These are phyloP conservation scores for Suillus subaureus DNA, from an alignment of 768 basidiomycete species.

Conservation along the genomic window DNA sequence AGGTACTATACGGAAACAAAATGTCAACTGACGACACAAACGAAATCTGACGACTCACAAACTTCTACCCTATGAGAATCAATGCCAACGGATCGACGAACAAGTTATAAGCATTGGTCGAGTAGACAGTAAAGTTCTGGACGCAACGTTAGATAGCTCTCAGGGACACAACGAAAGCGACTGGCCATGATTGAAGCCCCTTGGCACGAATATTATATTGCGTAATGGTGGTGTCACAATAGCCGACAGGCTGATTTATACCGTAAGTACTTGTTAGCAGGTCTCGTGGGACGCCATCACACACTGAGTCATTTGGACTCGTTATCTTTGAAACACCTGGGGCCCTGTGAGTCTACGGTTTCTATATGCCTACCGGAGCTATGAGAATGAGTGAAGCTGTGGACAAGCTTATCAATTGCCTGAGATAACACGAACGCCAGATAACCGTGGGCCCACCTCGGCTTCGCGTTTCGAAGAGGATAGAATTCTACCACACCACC, in stretches of 20 bases:
- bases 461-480: not conserved
- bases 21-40: not conserved
- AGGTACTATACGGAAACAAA: too few relatives aligned
- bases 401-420: not conserved
- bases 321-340: not conserved
- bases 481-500: not conserved
- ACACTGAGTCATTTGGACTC: not conserved
- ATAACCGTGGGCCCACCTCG: too few relatives aligned
- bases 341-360: not conserved
- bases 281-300: not conserved
- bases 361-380: not conserved
- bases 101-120: slow-evolving; percentile 77
- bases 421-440: not conserved
- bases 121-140: slow-evolving; percentile 63
- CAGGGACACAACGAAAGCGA: slow-evolving; percentile 5
- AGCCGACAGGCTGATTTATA: not conserved
- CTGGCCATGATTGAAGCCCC: slow-evolving; percentile 73
- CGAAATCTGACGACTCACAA: slow-evolving; percentile 24
- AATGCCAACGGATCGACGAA: slow-evolving; percentile 80
- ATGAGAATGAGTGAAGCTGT: not conserved
- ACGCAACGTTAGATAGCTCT: not conserved
- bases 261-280: not conserved
- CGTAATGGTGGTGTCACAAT: slow-evolving; percentile 44
- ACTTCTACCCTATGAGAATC: slow-evolving; percentile 51
- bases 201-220: slow-evolving; percentile 79